Conservation (phyloP, 202 grass and related monocot species). For the Zoysia matrella region DNA sequence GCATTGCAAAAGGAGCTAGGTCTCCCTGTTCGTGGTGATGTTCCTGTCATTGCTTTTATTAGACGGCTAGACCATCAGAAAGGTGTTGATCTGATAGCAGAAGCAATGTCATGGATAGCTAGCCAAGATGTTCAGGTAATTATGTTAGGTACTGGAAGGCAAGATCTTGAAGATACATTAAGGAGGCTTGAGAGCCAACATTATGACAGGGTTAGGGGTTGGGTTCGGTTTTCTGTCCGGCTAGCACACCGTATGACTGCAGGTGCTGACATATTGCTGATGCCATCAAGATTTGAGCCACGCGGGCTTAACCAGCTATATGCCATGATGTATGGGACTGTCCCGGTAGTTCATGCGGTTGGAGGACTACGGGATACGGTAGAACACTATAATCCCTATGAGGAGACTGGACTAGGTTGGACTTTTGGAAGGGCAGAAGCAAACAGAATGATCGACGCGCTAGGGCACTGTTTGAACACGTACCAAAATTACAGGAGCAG, state of each 20-base stretch:
- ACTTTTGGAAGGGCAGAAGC: conserved; percentile 78
- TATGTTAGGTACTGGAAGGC: conserved; percentile 79
- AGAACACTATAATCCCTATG: conserved; percentile 75
- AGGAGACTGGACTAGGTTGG: conserved; percentile 71
- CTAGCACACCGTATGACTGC: conserved; percentile 84
- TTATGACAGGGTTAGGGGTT: conserved; percentile 70
- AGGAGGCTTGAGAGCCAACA: conserved; percentile 74
- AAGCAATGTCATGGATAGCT: conserved; percentile 92
- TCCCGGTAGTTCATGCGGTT: conserved; percentile 87
- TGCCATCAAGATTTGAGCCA: conserved; percentile 92
- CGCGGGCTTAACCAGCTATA: conserved; percentile 90
- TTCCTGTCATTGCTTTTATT: conserved; percentile 81
- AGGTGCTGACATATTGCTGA: conserved; percentile 79
- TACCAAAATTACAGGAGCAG: conserved; percentile 72
- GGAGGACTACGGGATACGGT: conserved; percentile 83
- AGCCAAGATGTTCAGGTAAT: conserved; percentile 82
- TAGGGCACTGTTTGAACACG: conserved; percentile 85
- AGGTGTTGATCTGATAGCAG: conserved; percentile 84
- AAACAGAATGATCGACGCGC: conserved; percentile 73
- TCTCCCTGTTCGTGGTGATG: conserved; percentile 61
- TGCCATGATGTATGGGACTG: conserved; percentile 93
- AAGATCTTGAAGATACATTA: conserved; percentile 86
- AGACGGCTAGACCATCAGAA: conserved; percentile 84
- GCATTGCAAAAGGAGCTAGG: conserved; percentile 77
- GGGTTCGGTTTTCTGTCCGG: conserved; percentile 87